Evolutionary conservation across 2,329 filamentous ascomycete genomes (phyloP).

Genomic region (Aspergillus sclerotialis): DNA sequence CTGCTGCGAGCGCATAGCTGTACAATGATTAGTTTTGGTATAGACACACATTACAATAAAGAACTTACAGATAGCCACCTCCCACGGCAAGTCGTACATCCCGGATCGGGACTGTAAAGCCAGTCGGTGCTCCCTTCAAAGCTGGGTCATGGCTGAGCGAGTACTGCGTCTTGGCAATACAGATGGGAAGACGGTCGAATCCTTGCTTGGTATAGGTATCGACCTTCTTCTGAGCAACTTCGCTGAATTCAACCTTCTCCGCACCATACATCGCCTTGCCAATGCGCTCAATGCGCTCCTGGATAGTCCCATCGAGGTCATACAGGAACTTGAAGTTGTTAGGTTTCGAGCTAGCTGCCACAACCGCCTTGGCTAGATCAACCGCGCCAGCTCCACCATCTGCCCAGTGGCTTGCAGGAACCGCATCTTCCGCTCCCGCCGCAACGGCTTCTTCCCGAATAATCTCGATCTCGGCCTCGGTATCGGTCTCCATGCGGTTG

Average conservation of each 20-base stretch:
- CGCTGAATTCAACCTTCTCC: slow-evolving; percentile 80
- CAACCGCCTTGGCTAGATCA: slow-evolving; percentile 79
- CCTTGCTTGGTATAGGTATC: slow-evolving; percentile 91
- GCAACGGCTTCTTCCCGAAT: slow-evolving; percentile 85
- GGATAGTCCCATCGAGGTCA: slow-evolving; percentile 66
- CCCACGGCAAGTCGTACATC: slow-evolving; percentile 92
- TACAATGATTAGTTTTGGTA: slow-evolving; percentile 13
- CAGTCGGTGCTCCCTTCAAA: slow-evolving; percentile 88
- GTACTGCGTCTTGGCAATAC: slow-evolving; percentile 97
- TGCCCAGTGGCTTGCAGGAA: slow-evolving; percentile 93
- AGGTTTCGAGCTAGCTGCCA: slow-evolving; percentile 72
- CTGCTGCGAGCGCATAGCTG: slow-evolving; percentile 85
- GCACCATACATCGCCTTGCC: slow-evolving; percentile 94
- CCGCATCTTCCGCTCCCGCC: slow-evolving; percentile 88
- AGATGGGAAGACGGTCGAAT: slow-evolving; percentile 88
- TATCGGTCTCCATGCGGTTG: slow-evolving; percentile 94
- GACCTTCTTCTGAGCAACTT: slow-evolving; percentile 91
- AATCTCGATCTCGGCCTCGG: slow-evolving; percentile 80
- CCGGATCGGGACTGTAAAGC: slow-evolving; percentile 89
- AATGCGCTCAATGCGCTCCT: slow-evolving; percentile 86
- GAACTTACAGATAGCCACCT: slow-evolving; percentile 75
- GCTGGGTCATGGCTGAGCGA: slow-evolving; percentile 87
- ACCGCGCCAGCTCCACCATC: slow-evolving; percentile 87
- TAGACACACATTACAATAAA: slow-evolving; percentile 1
- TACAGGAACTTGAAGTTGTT: slow-evolving; percentile 89